Conservation (phyloP, 805 yeast genomes). For the Starmera amethionina region DNA sequence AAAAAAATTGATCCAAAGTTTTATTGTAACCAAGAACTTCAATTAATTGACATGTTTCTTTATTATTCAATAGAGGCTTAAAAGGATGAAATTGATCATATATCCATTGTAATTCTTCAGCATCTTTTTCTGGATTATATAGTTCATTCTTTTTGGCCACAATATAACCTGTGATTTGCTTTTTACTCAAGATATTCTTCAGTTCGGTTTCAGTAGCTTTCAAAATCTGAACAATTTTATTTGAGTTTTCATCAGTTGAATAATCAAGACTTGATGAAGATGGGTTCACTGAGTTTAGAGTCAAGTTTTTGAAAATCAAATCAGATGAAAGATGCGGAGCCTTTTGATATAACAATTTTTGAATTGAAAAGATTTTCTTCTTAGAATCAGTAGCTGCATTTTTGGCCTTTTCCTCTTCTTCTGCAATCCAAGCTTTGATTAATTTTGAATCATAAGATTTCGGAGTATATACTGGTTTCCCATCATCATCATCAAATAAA, state of each 20-base stretch:
- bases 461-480: constrained; percentile 1
- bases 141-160: constrained; percentile 49
- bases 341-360: constrained; percentile 57
- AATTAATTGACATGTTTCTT: constrained; percentile 27
- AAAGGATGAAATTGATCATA: constrained; percentile 69
- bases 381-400: constrained; percentile 12
- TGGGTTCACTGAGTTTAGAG: constrained; percentile 36
- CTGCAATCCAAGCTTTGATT: constrained; percentile 21
- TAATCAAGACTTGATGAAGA: constrained; percentile 25
- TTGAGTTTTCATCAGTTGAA: constrained; percentile 18
- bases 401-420: constrained; percentile 10
- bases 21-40: constrained; percentile 60
- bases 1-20: constrained; percentile 76
- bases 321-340: constrained; percentile 74
- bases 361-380: constrained; percentile 49
- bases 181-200: constrained; percentile 22
- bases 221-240: constrained; percentile 31
- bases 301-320: constrained; percentile 52
- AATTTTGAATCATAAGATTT: constrained; percentile 5
- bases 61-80: constrained; percentile 34
- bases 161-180: constrained; percentile 47
- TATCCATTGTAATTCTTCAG: constrained; percentile 34
- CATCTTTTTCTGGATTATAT: constrained; percentile 30
- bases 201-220: constrained; percentile 37
- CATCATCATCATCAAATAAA: constrained; percentile 26